Conservation (phyloP, 1,284 basidiomycete species). For the Cryptococcus floricola region DNA sequence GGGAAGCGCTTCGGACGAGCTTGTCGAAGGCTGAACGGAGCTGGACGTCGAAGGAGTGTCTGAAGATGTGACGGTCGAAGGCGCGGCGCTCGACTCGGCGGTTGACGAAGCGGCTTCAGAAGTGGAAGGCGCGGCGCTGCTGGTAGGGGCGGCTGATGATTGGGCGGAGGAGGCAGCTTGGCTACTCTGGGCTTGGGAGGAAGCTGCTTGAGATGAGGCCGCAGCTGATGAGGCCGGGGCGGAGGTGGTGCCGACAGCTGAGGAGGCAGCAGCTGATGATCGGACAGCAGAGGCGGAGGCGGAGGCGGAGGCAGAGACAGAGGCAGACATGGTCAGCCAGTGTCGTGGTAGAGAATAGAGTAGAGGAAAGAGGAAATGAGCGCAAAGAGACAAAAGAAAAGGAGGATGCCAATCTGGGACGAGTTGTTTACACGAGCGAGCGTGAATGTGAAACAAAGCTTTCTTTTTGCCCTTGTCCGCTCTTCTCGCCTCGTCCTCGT, state of each 20-base stretch:
- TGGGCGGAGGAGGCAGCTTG: slow-evolving; percentile 2
- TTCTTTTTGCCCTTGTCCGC: no score
- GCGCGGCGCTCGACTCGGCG: neutral
- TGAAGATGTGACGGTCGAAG: neutral
- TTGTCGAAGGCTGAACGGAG: neutral
- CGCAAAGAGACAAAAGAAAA: neutral
- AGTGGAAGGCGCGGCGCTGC: slow-evolving; percentile 7
- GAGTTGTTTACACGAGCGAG: neutral
- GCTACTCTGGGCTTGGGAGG: neutral
- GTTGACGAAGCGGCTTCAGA: slow-evolving; percentile 1
- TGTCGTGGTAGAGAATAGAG: neutral
- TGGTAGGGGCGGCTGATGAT: slow-evolving; percentile 11
- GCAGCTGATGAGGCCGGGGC: neutral
- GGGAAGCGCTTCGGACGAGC: neutral
- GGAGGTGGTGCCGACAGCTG: neutral
- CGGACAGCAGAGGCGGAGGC: neutral
- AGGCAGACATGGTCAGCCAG: neutral
- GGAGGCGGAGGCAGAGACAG: neutral
- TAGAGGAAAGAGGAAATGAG: neutral
- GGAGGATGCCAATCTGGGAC: neutral
- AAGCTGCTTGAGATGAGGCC: neutral
- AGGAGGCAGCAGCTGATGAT: neutral
- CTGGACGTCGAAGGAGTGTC: slow-evolving; percentile 1
- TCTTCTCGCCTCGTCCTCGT: no score
- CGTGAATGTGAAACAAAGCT: neutral